phyloP scores from a whole-genome alignment of 495 filamentous ascomycete genomes.

The Aspergillus diversus region DNA sequence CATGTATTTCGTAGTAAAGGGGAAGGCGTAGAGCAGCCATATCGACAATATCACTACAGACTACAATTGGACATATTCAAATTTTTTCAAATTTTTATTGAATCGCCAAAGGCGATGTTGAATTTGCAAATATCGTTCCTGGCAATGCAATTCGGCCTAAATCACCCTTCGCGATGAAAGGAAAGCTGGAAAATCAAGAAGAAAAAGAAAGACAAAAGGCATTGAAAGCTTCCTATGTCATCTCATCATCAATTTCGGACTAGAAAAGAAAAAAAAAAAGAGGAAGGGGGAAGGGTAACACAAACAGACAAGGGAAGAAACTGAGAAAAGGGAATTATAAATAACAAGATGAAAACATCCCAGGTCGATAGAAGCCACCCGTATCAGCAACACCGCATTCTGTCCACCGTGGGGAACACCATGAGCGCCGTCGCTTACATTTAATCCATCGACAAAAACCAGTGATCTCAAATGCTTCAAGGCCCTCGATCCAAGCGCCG shows the following conservation, averaged over 20 bases:
- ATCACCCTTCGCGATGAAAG: constrained; percentile 8
- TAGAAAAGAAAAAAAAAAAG: constrained; percentile 8
- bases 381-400: constrained; percentile 30
- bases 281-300: constrained; percentile 6
- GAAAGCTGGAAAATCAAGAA: constrained; percentile 4
- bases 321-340: background rate
- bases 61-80: no score
- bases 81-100: constrained; percentile 17
- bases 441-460: constrained; percentile 25
- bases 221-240: constrained; percentile 19
- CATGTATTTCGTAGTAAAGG: no score
- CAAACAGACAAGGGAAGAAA: constrained; percentile 3
- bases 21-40: no score
- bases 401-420: constrained; percentile 37
- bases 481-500: background rate
- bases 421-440: constrained; percentile 45
- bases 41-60: no score
- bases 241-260: constrained; percentile 29
- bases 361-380: constrained; percentile 9
- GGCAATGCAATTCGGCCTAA: constrained; percentile 16
- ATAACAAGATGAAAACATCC: constrained; percentile 5
- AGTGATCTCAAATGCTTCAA: background rate
- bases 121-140: constrained; percentile 14
- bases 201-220: constrained; percentile 8
- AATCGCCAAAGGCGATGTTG: constrained; percentile 4